These are phyloP conservation scores for Cryptococcus hybrid DNA, from an alignment of 1,284 basidiomycete species.

Conservation along the genomic window DNA sequence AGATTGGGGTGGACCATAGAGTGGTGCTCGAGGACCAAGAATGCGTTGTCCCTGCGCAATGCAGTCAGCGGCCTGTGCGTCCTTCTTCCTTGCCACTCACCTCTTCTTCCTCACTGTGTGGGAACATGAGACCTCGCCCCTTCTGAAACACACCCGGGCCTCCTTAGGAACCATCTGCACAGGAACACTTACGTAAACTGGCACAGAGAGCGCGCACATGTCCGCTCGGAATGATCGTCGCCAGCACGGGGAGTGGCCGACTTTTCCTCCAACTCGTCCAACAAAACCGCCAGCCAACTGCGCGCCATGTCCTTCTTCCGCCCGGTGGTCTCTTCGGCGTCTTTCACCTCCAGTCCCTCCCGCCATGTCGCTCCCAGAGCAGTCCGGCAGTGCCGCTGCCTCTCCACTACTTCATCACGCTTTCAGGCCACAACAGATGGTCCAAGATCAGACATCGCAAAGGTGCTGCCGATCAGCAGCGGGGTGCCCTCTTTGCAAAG, in stretches of 20 bases:
- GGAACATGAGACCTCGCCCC: too few species aligned
- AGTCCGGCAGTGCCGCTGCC: slow-evolving; percentile 4
- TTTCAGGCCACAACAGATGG: slow-evolving; percentile 56
- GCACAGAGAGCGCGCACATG: not conserved
- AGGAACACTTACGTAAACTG: too few species aligned
- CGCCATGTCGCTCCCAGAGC: too few species aligned
- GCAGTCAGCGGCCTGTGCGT: too few species aligned
- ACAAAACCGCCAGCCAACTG: not conserved
- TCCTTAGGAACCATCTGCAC: not conserved
- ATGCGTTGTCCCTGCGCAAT: too few species aligned
- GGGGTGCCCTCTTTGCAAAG: slow-evolving; percentile 61
- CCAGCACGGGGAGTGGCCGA: not conserved
- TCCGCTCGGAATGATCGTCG: not conserved
- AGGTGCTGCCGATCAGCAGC: slow-evolving; percentile 66
- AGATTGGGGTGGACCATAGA: too few species aligned
- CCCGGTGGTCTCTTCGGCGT: too few species aligned
- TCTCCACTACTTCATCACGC: slow-evolving; percentile 6
- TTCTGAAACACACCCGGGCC: not conserved
- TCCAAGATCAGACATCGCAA: slow-evolving; percentile 84
- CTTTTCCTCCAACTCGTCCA: not conserved
- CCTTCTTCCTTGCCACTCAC: too few species aligned
- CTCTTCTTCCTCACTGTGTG: too few species aligned
- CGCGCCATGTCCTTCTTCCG: not conserved
- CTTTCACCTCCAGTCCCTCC: not conserved
- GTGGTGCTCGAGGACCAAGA: too few species aligned